These are phyloP conservation scores for Gossypium raimondii DNA, from an alignment of 345 rosid genomes.

Conservation along the genomic window DNA sequence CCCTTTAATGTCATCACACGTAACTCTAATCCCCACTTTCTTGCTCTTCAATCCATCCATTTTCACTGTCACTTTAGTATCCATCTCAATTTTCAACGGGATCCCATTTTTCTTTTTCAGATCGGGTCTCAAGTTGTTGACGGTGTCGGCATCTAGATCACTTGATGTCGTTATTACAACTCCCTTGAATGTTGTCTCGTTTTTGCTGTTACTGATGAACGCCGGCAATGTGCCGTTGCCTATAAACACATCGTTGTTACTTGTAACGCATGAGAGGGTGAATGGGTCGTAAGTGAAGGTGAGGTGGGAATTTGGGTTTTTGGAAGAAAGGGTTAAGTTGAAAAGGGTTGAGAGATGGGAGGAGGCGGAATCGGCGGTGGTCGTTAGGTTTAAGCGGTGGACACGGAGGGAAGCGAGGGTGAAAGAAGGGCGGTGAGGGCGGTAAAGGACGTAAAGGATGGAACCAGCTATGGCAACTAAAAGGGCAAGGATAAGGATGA, in stretches of 20 bases:
- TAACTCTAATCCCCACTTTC: slow-evolving; percentile 73
- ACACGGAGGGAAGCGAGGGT: slow-evolving; percentile 64
- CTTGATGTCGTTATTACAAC: slow-evolving; percentile 47
- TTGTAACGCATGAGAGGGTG: slow-evolving; percentile 32
- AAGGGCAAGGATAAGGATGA: slow-evolving; percentile 58
- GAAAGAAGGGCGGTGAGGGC: slow-evolving; percentile 70
- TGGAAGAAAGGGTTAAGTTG: slow-evolving; percentile 71
- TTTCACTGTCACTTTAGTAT: slow-evolving; percentile 59
- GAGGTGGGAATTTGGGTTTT: slow-evolving; percentile 74
- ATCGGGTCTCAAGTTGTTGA: slow-evolving; percentile 56
- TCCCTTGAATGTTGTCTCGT: slow-evolving; percentile 53
- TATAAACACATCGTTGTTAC: slow-evolving; percentile 37
- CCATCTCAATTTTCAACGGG: slow-evolving; percentile 48
- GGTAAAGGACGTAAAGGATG: slow-evolving; percentile 71
- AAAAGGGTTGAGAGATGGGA: slow-evolving; percentile 62
- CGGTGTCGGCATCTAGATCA: slow-evolving; percentile 69
- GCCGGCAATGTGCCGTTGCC: slow-evolving; percentile 73
- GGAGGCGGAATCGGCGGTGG: slow-evolving; percentile 57
- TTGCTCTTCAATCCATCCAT: slow-evolving; percentile 54
- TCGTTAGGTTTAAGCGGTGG: slow-evolving; percentile 60
- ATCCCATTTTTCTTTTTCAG: slow-evolving; percentile 54
- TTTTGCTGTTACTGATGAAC: slow-evolving; percentile 44
- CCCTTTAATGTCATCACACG: slow-evolving; percentile 68
- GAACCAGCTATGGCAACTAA: slow-evolving; percentile 62
- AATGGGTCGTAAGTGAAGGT: slow-evolving; percentile 66